Evolutionary conservation across 129 eudicot genomes (phyloP), one percentile per base, ranked within the genome.

Genomic region (Heracleum sosnowskyi): DNA sequence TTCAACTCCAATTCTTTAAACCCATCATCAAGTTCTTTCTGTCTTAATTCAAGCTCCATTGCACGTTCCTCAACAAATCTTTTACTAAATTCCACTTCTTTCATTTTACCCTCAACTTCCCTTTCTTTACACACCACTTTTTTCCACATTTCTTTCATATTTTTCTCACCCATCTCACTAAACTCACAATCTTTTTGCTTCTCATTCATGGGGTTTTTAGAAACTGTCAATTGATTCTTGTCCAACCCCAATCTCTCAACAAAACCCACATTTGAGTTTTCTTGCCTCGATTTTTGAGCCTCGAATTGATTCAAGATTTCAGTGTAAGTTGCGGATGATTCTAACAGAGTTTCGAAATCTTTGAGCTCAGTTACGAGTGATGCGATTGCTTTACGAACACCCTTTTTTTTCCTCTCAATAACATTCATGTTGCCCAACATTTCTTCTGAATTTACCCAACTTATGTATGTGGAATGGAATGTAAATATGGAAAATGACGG

Each of bases 261-360:
- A 62, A 31, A 33, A 31, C 72, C 24, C 72, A 31, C 24, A 31
- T 66, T 66, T 66, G 39, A 31, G 15, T 66, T 31, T 1, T 66
- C 36, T 64, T 64, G 70, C 35, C 70, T 64, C 70, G 37, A 64
- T 64, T 64, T 64, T 8, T 64, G 70, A 11, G 70, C 37, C 70
- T 29, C 70, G 16, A 26, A 60, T 24, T 11, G 13, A 26, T 60
- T 26, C 33, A 60, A 26, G 68, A 26, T 60, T 60, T 60, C 33
- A 1, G 33, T n/a, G 24, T n/a, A 57, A 51, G 26, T 24, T 22
- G 29, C 7, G 2, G 68, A 1, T 1, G 68, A 62, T 5, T 62
- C 70, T 15, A 64, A 64, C 2, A 64, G 20, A 29, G 33, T 29
- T 12, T 64, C 37, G 13, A 64, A 64, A 12, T 64, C 72, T 31